Percentiles rank a stretch among this genome's conserved stretches.
These are phyloP conservation scores for Schwanniomyces vanrijiae DNA, from an alignment of 805 yeast species.

Conservation along the genomic window DNA sequence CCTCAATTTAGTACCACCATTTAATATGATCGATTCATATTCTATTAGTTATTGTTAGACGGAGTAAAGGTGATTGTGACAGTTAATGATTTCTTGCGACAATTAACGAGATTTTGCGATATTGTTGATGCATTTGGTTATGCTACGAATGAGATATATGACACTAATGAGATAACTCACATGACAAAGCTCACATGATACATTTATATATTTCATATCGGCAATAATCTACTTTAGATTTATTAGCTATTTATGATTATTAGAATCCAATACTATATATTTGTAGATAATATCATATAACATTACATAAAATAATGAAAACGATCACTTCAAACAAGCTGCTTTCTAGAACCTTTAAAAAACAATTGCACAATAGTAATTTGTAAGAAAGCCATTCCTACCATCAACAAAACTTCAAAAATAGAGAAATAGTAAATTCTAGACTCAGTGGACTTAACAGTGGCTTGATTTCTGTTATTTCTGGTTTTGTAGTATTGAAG, in stretches of 20 bases:
- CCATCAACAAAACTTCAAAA: constrained; percentile 69
- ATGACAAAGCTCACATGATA: too few relatives aligned
- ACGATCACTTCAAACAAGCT: constrained; percentile 45
- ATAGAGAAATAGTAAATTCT: constrained; percentile 78
- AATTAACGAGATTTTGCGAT: too few relatives aligned
- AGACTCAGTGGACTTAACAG: constrained; percentile 76
- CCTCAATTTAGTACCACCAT: not conserved
- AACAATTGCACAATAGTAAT: constrained; percentile 66
- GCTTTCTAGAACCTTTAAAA: constrained; percentile 71
- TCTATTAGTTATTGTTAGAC: not conserved
- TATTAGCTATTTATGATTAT: not conserved
- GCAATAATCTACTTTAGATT: not conserved
- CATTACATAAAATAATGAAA: not conserved
- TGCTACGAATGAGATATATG: too few relatives aligned
- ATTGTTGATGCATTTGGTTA: too few relatives aligned
- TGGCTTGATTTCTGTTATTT: constrained; percentile 86
- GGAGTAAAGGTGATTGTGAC: too few relatives aligned
- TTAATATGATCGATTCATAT: too few relatives aligned
- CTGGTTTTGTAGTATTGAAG: constrained; percentile 86
- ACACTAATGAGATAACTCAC: too few relatives aligned
- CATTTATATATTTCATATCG: too few relatives aligned
- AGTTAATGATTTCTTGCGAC: too few relatives aligned
- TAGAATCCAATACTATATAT: not conserved
- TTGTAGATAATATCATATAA: not conserved
- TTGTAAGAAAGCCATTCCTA: constrained; percentile 71